These are phyloP conservation scores for Limnomonas spitsbergensis DNA, from an alignment of 139 green algal genomes.

Conservation along the genomic window DNA sequence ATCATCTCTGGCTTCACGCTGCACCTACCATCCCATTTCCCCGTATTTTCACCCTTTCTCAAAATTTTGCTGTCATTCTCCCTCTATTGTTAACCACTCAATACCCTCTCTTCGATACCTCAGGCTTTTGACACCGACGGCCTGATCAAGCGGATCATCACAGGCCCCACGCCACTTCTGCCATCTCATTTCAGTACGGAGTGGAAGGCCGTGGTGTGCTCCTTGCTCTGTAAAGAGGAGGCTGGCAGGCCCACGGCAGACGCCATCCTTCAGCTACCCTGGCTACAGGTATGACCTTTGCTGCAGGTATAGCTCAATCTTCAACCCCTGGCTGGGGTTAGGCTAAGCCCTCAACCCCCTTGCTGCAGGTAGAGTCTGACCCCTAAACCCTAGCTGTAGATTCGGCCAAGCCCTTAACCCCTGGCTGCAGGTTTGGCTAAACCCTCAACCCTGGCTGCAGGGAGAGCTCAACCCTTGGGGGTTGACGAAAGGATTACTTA, in stretches of 20 bases:
- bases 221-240: conserved; percentile 2
- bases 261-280: not conserved
- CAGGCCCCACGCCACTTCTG: conserved; percentile 1
- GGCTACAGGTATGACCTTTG: not conserved
- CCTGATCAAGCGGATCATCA: conserved; percentile 26
- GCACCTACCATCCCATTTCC: too few relatives aligned
- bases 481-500: too few relatives aligned
- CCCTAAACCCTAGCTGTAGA: not conserved
- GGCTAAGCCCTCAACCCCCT: not conserved
- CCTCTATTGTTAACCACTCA: too few relatives aligned
- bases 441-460: too few relatives aligned
- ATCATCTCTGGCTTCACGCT: too few relatives aligned
- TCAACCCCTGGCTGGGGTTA: not conserved
- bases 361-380: not conserved
- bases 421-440: not conserved
- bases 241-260: not conserved
- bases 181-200: conserved; percentile 14
- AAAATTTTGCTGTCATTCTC: too few relatives aligned
- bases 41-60: too few relatives aligned
- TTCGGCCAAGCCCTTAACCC: not conserved
- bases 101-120: too few relatives aligned
- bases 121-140: conserved; percentile 39
- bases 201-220: not conserved
- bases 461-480: too few relatives aligned
- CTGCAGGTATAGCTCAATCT: not conserved